Evolutionary conservation across 441 rosid species (phyloP).

Genomic region (Arabidopsis lyrata): DNA sequence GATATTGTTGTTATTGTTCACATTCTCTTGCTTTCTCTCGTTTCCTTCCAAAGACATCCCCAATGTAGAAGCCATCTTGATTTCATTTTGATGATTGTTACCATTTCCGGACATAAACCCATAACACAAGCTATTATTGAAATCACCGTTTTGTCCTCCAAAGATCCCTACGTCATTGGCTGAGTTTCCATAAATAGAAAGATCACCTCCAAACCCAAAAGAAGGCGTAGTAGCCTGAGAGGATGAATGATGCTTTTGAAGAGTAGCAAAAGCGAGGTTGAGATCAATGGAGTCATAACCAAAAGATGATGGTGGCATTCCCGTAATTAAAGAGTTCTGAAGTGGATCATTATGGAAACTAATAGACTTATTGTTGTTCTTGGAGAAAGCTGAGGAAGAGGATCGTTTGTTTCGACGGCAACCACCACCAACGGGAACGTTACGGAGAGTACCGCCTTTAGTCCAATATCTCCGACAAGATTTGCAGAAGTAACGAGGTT

Average conservation of each 20-base stretch:
- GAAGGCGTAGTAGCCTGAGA: conserved; percentile 55
- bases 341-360: conserved; percentile 42
- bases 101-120: conserved; percentile 48
- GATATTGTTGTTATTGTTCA: conserved; percentile 30
- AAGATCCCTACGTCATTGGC: conserved; percentile 47
- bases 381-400: conserved; percentile 34
- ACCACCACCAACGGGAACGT: conserved; percentile 48
- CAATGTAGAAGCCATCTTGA: conserved; percentile 27
- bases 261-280: conserved; percentile 69
- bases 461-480: conserved; percentile 52
- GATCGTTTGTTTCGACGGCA: conserved; percentile 48
- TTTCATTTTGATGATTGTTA: conserved; percentile 30
- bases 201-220: conserved; percentile 50
- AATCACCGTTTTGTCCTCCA: conserved; percentile 53
- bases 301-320: conserved; percentile 41
- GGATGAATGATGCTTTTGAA: conserved; percentile 55
- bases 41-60: conserved; percentile 23
- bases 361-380: conserved; percentile 32
- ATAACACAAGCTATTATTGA: conserved; percentile 40
- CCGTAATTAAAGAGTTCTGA: conserved; percentile 37
- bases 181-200: conserved; percentile 53
- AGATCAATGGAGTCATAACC: conserved; percentile 68
- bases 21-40: conserved; percentile 41
- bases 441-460: conserved; percentile 50
- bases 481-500: conserved; percentile 51